Base-by-base conservation (phyloP, 2,329 filamentous ascomycete genomes). In the Ceratocystis huliohia region DNA sequence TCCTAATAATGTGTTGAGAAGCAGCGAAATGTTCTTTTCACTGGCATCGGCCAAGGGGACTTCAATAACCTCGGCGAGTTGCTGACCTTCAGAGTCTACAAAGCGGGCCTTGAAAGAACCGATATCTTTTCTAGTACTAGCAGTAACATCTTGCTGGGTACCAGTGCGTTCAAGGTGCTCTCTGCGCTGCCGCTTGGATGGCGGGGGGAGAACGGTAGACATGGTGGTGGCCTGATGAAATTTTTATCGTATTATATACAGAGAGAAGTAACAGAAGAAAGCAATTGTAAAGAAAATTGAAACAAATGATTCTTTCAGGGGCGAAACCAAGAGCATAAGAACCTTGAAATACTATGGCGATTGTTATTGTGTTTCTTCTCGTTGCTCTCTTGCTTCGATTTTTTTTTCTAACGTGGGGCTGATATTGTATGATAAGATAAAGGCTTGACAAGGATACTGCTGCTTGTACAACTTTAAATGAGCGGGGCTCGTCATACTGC, bases 41-140 rank as follows among this genome's bases (percentile, higher is more conserved):
- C 84, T 88, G 1, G 93, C 88, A 78, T 96, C 88, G 67, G 87
- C 88, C 41, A 96, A 83, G 13, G 91, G 87, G 53, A 96, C 87
- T 71, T 87, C 81, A 62, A 87, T 74, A 78, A 88, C 75, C 83
- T 91, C 75, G 79, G 87, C 74, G 82, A 87, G 71, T 82, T 91
- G 77, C 81, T 91, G 74, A 80, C 84, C 78, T 81, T 88, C 83
- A 69, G 89, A 85, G 75, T 97, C 91, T 73, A 91, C 82, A 76
- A 97, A 96, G 70, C 93, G 89, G 61, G 95, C 86, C 75, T 90
- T 88, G 73, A 95, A 85, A 68, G 86, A 91, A 70, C 91, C 91
- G 62, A 85, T 78, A 70, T 88, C 82, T 44, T 85, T 83, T 0
- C 88, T 83, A 63, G 88, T 82, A 48, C 88, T 82, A 25, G 85